phyloP scores from a whole-genome alignment of 805 yeast species.

The Saccharomycopsis amapae region DNA sequence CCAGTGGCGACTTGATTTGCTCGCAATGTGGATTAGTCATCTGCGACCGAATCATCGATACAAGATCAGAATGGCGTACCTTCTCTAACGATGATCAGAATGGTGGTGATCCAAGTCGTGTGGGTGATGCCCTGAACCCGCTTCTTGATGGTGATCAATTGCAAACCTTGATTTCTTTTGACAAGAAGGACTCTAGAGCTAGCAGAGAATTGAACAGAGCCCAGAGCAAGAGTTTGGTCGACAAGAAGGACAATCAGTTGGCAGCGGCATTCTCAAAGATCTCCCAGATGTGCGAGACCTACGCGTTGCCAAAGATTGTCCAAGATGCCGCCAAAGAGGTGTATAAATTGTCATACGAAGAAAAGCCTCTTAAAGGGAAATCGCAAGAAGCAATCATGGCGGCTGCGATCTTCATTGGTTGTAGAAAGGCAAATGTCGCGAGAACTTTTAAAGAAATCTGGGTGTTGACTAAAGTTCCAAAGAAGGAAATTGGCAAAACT shows the following conservation, averaged over 20 bases:
- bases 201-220: slow-evolving; percentile 91
- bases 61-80: slow-evolving; percentile 98
- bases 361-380: slow-evolving; percentile 77
- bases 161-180: slow-evolving; percentile 85
- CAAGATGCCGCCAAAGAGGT: slow-evolving; percentile 98
- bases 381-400: slow-evolving; percentile 94
- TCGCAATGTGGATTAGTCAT: slow-evolving; percentile 93
- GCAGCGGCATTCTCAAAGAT: slow-evolving; percentile 86
- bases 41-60: slow-evolving; percentile 87
- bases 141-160: slow-evolving; percentile 84
- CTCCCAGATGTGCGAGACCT: slow-evolving; percentile 95
- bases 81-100: slow-evolving; percentile 96
- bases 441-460: slow-evolving; percentile 94
- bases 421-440: slow-evolving; percentile 88
- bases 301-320: slow-evolving; percentile 87
- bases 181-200: slow-evolving; percentile 73
- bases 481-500: slow-evolving; percentile 89
- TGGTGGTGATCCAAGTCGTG: slow-evolving; percentile 98
- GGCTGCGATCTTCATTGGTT: slow-evolving; percentile 89
- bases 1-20: slow-evolving; percentile 98
- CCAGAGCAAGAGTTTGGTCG: slow-evolving; percentile 78
- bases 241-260: slow-evolving; percentile 79
- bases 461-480: slow-evolving; percentile 88
- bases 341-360: slow-evolving; percentile 84
- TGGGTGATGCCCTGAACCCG: slow-evolving; percentile 95